A percentile compares a stretch with the other conserved stretches of the same genome.
These are phyloP conservation scores for Abortiporus biennis DNA, from an alignment of 1,284 basidiomycete genomes.

Conservation along the genomic window DNA sequence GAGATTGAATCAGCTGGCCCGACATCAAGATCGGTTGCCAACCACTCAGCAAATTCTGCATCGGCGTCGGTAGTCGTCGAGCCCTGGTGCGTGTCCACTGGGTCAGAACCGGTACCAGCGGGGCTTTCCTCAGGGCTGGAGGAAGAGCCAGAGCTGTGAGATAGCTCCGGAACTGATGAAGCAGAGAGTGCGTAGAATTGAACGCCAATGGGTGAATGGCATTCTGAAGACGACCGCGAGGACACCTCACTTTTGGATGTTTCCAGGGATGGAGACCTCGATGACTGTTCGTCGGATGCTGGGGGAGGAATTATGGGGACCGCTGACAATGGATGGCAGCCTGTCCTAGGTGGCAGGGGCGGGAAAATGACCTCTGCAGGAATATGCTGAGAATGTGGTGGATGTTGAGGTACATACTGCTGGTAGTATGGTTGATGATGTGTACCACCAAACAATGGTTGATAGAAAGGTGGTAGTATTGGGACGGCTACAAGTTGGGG, in stretches of 20 bases:
- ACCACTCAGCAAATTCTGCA: conserved; percentile 14
- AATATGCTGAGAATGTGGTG: conserved; percentile 18
- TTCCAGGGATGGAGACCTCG: too few relatives aligned
- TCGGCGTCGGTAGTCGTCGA: conserved; percentile 9
- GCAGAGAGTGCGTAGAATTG: too few relatives aligned
- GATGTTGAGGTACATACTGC: conserved; percentile 35
- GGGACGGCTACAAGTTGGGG: conserved; percentile 24
- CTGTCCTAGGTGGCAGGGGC: conserved; percentile 48
- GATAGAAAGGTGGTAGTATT: conserved; percentile 45
- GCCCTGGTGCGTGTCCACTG: background rate
- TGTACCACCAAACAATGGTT: conserved; percentile 45
- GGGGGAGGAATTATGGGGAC: too few relatives aligned
- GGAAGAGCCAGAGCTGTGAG: conserved; percentile 57
- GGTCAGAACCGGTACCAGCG: background rate
- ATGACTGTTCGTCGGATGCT: too few relatives aligned
- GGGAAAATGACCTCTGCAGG: conserved; percentile 66
- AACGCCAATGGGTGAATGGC: conserved; percentile 13
- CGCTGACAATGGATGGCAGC: too few relatives aligned
- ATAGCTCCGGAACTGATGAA: conserved; percentile 52
- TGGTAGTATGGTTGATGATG: conserved; percentile 70
- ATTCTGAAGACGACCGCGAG: conserved; percentile 17
- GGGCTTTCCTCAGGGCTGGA: conserved; percentile 47
- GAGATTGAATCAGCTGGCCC: too few relatives aligned
- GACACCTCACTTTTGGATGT: too few relatives aligned
- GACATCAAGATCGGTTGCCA: conserved; percentile 10